Evolutionary conservation across 148 eudicot genomes (phyloP).

Genomic region (Tetragonia tetragonoides): DNA sequence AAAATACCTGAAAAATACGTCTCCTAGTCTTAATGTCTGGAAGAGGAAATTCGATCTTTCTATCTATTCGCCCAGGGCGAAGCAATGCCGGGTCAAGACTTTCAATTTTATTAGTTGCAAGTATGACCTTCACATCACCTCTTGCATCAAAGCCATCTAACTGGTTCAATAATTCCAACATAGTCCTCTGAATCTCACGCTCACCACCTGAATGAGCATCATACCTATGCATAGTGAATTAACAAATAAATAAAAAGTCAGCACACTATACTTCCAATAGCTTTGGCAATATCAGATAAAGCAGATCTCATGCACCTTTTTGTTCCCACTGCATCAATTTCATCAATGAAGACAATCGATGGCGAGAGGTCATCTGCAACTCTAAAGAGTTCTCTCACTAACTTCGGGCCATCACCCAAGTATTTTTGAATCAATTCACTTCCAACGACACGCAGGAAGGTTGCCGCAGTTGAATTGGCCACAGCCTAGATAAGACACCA

Average conservation of each 20-base stretch:
- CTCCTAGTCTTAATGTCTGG: constrained; percentile 86
- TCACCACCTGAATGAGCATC: constrained; percentile 89
- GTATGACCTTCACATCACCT: constrained; percentile 82
- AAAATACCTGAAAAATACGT: constrained; percentile 63
- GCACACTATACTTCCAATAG: neutral
- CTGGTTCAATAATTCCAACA: constrained; percentile 84
- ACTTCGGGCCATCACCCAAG: constrained; percentile 38
- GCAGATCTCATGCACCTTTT: constrained; percentile 44
- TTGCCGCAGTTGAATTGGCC: constrained; percentile 42
- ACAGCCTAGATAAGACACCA: constrained; percentile 28
- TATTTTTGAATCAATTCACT: constrained; percentile 42
- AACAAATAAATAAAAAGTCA: neutral
- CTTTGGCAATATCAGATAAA: neutral
- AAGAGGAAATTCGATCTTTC: constrained; percentile 86
- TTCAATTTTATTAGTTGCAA: constrained; percentile 85
- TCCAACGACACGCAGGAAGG: constrained; percentile 45
- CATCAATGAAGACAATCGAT: constrained; percentile 79
- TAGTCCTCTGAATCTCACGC: constrained; percentile 89
- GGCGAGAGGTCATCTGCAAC: constrained; percentile 37
- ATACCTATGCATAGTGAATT: constrained; percentile 36
- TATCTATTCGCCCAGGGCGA: constrained; percentile 80
- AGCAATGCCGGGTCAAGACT: constrained; percentile 88
- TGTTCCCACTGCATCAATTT: constrained; percentile 82
- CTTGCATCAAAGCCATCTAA: constrained; percentile 89
- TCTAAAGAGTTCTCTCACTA: constrained; percentile 34